A percentile compares a stretch with the other conserved stretches of the same genome.
Evolutionary conservation across 345 rosid genomes (phyloP).

Genomic region (Mallotus nudiflorus): DNA sequence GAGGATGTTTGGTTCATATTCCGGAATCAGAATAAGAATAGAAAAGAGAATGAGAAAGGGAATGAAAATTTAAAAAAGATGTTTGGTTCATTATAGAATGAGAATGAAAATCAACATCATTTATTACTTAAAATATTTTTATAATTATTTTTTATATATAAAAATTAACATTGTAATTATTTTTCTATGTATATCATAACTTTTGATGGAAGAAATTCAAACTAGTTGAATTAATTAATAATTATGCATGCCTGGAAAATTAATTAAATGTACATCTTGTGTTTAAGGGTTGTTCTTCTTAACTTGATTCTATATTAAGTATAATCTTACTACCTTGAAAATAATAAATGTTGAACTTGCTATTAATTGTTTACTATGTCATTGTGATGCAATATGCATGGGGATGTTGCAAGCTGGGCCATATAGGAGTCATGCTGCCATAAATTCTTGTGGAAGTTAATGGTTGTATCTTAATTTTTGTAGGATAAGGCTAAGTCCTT

Average conservation of each 20-base stretch:
- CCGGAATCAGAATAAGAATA: too few species aligned
- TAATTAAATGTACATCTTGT: background rate
- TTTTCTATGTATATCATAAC: constrained; percentile 3
- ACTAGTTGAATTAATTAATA: background rate
- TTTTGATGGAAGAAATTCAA: background rate
- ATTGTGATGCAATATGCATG: constrained; percentile 2
- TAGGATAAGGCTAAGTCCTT: constrained; percentile 64
- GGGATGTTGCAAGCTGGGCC: background rate
- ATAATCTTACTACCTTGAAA: constrained; percentile 1
- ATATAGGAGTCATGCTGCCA: background rate
- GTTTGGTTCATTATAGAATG: too few species aligned
- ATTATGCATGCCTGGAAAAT: background rate
- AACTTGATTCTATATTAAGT: background rate
- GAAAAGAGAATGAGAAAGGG: too few species aligned
- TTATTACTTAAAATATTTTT: too few species aligned
- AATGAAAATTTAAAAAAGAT: too few species aligned
- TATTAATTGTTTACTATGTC: background rate
- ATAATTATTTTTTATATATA: too few species aligned
- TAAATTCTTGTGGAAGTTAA: background rate
- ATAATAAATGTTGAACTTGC: background rate
- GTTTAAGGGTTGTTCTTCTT: background rate
- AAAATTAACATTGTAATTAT: too few species aligned
- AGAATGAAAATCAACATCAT: too few species aligned
- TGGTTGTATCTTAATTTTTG: constrained; percentile 9
- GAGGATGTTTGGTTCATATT: too few species aligned